phyloP scores from a whole-genome alignment of 331 rosid species.

The Acacia concinna region DNA sequence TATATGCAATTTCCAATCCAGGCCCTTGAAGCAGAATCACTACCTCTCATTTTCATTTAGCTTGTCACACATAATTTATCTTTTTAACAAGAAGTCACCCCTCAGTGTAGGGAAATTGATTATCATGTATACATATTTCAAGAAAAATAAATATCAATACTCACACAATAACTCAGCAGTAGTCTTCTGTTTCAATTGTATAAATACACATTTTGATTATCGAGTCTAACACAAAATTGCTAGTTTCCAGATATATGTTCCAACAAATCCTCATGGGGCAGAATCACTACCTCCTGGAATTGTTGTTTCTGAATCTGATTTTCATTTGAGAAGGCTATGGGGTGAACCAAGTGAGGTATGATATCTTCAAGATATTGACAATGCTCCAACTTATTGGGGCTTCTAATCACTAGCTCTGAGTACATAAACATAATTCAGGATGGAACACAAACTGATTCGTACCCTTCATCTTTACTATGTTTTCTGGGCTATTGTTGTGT shows the following conservation, averaged over 20 bases:
- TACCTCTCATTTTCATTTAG: slow-evolving; percentile 46
- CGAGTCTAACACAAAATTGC: slow-evolving; percentile 27
- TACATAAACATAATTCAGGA: slow-evolving; percentile 13
- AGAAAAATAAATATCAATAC: too few relatives aligned
- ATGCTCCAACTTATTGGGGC: slow-evolving; percentile 24
- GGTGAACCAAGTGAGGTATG: slow-evolving; percentile 94
- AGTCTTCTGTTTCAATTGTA: neutral
- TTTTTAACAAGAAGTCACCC: neutral
- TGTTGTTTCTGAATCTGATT: slow-evolving; percentile 79
- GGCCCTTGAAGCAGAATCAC: slow-evolving; percentile 80
- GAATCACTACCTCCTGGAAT: slow-evolving; percentile 88
- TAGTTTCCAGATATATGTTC: slow-evolving; percentile 65
- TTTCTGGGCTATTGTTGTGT: neutral
- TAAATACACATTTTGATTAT: neutral
- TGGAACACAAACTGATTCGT: neutral
- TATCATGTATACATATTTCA: neutral
- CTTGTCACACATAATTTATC: neutral
- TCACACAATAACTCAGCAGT: neutral
- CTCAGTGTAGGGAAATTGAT: neutral
- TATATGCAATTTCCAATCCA: slow-evolving; percentile 67
- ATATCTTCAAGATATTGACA: slow-evolving; percentile 26
- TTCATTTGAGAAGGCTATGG: slow-evolving; percentile 85
- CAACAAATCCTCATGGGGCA: slow-evolving; percentile 94
- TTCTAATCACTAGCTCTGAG: slow-evolving; percentile 8
- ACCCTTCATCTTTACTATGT: slow-evolving; percentile 1